A percentile compares a stretch with the other conserved stretches of the same genome.
phyloP scores from a whole-genome alignment of 306 rosid genomes.

The Trifolium pratense region DNA sequence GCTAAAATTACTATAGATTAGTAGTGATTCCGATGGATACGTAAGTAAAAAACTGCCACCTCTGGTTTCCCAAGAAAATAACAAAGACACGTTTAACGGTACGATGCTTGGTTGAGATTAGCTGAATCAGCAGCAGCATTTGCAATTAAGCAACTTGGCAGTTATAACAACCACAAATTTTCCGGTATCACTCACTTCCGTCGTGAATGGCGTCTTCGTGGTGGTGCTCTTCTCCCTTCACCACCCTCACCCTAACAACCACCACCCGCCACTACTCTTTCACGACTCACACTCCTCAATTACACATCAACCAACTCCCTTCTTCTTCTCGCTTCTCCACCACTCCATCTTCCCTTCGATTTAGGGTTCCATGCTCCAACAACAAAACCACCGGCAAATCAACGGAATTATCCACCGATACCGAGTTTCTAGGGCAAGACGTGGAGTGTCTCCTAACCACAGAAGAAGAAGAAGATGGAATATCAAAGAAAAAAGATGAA shows the following conservation, averaged over 20 bases:
- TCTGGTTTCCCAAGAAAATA: too few species aligned
- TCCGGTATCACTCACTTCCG: slow-evolving; percentile 7
- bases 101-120: slow-evolving; percentile 12
- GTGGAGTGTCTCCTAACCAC: slow-evolving; percentile 54
- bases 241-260: slow-evolving; percentile 16
- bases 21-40: too few species aligned
- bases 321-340: not conserved
- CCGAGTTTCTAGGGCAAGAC: slow-evolving; percentile 56
- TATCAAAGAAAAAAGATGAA: not conserved
- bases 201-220: slow-evolving; percentile 39
- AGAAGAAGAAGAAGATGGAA: slow-evolving; percentile 18
- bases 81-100: too few species aligned
- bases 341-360: slow-evolving; percentile 24
- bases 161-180: slow-evolving; percentile 25
- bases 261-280: slow-evolving; percentile 24
- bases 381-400: slow-evolving; percentile 13
- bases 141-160: slow-evolving; percentile 12
- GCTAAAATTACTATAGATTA: too few species aligned
- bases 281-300: slow-evolving; percentile 15
- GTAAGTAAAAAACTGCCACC: too few species aligned
- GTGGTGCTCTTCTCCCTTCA: slow-evolving; percentile 41
- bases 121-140: slow-evolving; percentile 2
- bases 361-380: slow-evolving; percentile 41
- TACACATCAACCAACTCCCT: slow-evolving; percentile 16
- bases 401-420: not conserved